Conservation (phyloP, 352 stramenopile genomes). For the Phytophthora nicotianae region DNA sequence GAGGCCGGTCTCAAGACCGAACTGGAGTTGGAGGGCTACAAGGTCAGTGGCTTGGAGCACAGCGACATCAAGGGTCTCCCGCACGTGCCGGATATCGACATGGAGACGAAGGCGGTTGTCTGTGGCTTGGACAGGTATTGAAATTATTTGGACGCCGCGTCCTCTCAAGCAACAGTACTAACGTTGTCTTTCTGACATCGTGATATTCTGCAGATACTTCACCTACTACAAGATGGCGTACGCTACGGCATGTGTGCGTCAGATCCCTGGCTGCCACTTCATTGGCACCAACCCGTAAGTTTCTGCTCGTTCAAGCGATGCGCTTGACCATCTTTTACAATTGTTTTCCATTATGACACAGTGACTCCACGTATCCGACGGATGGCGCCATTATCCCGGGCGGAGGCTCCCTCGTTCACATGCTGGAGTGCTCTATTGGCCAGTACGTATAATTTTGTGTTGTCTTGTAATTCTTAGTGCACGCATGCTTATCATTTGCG, state of each 20-base stretch:
- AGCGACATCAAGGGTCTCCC: conserved; percentile 75
- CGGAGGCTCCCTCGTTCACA: conserved; percentile 71
- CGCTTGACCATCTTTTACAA: neutral
- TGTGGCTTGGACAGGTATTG: conserved; percentile 73
- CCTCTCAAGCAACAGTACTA: neutral
- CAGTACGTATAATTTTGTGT: conserved; percentile 43
- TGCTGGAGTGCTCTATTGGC: conserved; percentile 69
- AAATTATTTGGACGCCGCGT: neutral
- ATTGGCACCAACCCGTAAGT: conserved; percentile 84
- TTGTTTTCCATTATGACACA: conserved; percentile 17
- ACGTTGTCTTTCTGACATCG: conserved; percentile 4
- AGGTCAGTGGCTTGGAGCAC: conserved; percentile 71
- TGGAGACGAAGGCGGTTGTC: conserved; percentile 78
- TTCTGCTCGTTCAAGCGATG: neutral
- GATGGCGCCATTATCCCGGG: conserved; percentile 76
- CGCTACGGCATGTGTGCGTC: conserved; percentile 67
- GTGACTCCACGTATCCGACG: conserved; percentile 77
- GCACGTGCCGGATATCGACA: conserved; percentile 66
- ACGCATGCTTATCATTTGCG: conserved; percentile 3
- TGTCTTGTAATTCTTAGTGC: neutral
- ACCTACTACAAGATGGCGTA: conserved; percentile 90
- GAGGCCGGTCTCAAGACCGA: conserved; percentile 72
- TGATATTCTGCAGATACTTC: conserved; percentile 48
- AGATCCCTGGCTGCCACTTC: conserved; percentile 80
- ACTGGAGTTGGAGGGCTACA: conserved; percentile 67